These are phyloP conservation scores for Chaetomiaceae sp. DNA, from an alignment of 2,329 filamentous ascomycete genomes.

Conservation along the genomic window DNA sequence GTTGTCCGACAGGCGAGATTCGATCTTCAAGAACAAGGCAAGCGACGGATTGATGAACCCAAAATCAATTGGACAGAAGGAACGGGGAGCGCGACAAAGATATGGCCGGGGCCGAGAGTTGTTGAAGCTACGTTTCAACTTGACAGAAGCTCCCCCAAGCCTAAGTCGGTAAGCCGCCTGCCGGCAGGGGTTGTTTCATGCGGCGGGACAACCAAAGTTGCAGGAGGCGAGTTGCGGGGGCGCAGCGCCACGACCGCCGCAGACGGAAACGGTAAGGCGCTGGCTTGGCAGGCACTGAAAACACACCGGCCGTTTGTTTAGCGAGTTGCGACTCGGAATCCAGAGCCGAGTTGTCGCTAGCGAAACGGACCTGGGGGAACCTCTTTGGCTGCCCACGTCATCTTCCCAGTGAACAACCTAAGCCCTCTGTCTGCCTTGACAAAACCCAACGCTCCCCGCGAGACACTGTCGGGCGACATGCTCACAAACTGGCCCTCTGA, in stretches of 20 bases:
- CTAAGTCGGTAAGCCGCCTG: neutral
- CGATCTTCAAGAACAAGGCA: neutral
- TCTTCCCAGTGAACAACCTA: too few relatives aligned
- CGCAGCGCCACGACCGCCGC: neutral
- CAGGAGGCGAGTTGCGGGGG: conserved; percentile 5
- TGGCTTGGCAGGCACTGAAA: neutral
- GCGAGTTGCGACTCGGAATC: too few relatives aligned
- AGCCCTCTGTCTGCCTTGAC: too few relatives aligned
- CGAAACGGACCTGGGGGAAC: too few relatives aligned
- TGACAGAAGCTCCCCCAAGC: neutral
- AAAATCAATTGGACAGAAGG: conserved; percentile 11
- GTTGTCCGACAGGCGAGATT: conserved; percentile 30
- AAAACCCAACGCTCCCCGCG: neutral
- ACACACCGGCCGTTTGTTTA: conserved; percentile 8
- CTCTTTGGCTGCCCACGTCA: conserved; percentile 20
- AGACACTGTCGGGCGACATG: conserved; percentile 15
- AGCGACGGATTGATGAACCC: neutral
- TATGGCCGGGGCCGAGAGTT: conserved; percentile 13
- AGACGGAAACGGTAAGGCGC: neutral
- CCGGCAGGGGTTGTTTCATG: conserved; percentile 10
- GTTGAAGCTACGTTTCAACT: conserved; percentile 30
- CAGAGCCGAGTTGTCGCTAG: too few relatives aligned
- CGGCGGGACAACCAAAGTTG: neutral
- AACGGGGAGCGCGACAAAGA: conserved; percentile 6
- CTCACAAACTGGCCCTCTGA: conserved; percentile 7